These are phyloP conservation scores for Amaranthus hypochondriacus DNA, from an alignment of 148 eudicot genomes.

Conservation along the genomic window DNA sequence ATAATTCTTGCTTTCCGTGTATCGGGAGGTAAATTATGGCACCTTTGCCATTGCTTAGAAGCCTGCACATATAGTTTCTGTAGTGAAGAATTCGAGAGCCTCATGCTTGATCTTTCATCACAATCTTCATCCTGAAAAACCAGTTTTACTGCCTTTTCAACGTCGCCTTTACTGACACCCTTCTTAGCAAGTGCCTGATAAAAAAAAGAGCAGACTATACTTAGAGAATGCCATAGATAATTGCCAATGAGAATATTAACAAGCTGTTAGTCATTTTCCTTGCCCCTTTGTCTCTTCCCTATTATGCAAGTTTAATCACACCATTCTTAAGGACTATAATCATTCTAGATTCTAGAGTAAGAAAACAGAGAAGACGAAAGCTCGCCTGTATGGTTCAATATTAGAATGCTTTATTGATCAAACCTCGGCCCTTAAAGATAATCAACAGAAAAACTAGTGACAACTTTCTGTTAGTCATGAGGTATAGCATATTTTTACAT, in stretches of 20 bases:
- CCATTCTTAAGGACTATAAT: neutral
- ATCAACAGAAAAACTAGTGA: neutral
- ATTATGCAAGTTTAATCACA: neutral
- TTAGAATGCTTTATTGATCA: neutral
- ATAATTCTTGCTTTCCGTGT: conserved; percentile 65
- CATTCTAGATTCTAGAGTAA: conserved; percentile 1
- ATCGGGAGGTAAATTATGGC: conserved; percentile 44
- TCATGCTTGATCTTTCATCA: conserved; percentile 36
- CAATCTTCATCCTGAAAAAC: conserved; percentile 62
- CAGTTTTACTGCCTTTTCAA: conserved; percentile 57
- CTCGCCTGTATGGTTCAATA: neutral
- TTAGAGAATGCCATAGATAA: neutral
- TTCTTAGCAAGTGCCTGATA: conserved; percentile 60
- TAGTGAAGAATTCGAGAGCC: conserved; percentile 48
- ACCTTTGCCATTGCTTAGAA: conserved; percentile 72
- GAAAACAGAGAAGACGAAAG: neutral
- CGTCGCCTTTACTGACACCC: conserved; percentile 59
- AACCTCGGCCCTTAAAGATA: neutral
- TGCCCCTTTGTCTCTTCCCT: neutral
- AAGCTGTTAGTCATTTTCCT: neutral
- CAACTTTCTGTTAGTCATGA: neutral
- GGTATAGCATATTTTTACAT: no score
- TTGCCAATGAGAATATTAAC: neutral
- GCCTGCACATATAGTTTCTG: conserved; percentile 61
- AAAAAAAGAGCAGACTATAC: conserved; percentile 22